Base-by-base conservation (phyloP, 371 early-diverging fungal species). In the Dichotomocladium elegans region DNA sequence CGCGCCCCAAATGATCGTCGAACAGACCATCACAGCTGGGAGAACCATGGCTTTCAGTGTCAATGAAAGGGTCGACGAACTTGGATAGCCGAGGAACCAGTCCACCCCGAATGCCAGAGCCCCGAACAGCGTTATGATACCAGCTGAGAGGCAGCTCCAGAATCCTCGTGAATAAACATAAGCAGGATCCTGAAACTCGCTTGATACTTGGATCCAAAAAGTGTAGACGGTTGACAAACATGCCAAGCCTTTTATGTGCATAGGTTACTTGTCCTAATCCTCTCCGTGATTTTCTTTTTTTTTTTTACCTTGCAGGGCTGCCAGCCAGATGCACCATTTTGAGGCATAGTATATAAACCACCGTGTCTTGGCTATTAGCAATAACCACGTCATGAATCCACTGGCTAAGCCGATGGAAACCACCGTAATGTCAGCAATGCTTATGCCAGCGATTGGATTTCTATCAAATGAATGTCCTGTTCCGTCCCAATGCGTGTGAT, bases 141-240 rank as follows among this genome's bases (percentile, higher is more conserved):
- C 51, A 2, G 57, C 41, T 4, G 34, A 43, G 15, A 56, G 45
- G 34, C 62, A 52, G 29, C 62, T 61, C 52, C 54, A 61, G 30
- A 40, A 57, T 1, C 62, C 62, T 15, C 62, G 53, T 9, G 62
- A 61, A 30, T 48, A 57, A 10, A 49, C 57, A 33, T 55, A 47
- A 0, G 10, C 28, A 3, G 56, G 48, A 31, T 48, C 14, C 3
- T 41, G 25, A 15, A 30, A 11, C 0, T 29, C 5, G 0, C 12
- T 35, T 14, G 8, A 2, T 8, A 26, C 17, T 24, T 47, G 58
- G 3, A n/a, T 7, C 3, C 30, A 21, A 37, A 57, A 57, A 3
- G 7, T 10, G 31, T 51, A 44, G 5, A 45, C 27, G 7, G 57
- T 19, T 11, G 45, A 30, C 17, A 56, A 22, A 43, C 52, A 35